These are phyloP conservation scores for Pseudocercospora musae DNA, from an alignment of 2,329 filamentous ascomycete species.

Conservation along the genomic window DNA sequence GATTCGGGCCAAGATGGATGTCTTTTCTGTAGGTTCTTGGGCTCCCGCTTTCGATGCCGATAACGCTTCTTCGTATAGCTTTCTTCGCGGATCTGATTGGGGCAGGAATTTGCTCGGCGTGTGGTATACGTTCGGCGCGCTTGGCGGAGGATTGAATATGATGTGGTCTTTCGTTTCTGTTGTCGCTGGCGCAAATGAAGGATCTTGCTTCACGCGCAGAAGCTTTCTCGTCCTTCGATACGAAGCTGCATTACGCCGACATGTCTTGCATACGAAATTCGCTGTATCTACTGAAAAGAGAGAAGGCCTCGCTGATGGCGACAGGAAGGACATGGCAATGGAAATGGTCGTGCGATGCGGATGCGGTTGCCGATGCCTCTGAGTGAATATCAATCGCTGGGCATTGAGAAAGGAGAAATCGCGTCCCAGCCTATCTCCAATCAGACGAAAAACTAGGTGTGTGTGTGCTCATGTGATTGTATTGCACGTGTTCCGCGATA, in stretches of 20 bases:
- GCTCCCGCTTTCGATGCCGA: slow-evolving; percentile 24
- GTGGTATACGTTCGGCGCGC: slow-evolving; percentile 60
- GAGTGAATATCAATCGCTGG: not conserved
- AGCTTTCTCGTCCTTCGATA: slow-evolving; percentile 47
- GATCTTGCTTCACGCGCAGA: slow-evolving; percentile 44
- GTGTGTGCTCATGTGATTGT: no score
- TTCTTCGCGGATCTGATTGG: slow-evolving; percentile 51
- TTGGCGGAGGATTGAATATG: slow-evolving; percentile 65
- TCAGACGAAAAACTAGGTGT: no score
- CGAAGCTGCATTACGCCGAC: slow-evolving; percentile 43
- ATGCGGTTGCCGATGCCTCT: no score
- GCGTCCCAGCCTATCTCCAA: no score
- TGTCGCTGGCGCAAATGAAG: slow-evolving; percentile 40
- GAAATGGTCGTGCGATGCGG: slow-evolving; percentile 22
- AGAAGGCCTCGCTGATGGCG: slow-evolving; percentile 22
- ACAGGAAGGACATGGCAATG: slow-evolving; percentile 24
- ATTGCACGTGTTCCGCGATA: no score
- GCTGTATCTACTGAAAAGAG: slow-evolving; percentile 21
- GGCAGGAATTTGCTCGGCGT: slow-evolving; percentile 65
- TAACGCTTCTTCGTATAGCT: slow-evolving; percentile 14
- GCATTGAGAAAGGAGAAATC: not conserved
- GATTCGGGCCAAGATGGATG: slow-evolving; percentile 21
- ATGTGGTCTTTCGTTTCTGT: slow-evolving; percentile 50
- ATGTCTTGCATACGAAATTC: slow-evolving; percentile 31
- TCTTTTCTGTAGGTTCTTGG: slow-evolving; percentile 9